Evolutionary conservation across 1,284 basidiomycete genomes (phyloP), one percentile per base, ranked within the genome.

Genomic region (Flammula alnicola): DNA sequence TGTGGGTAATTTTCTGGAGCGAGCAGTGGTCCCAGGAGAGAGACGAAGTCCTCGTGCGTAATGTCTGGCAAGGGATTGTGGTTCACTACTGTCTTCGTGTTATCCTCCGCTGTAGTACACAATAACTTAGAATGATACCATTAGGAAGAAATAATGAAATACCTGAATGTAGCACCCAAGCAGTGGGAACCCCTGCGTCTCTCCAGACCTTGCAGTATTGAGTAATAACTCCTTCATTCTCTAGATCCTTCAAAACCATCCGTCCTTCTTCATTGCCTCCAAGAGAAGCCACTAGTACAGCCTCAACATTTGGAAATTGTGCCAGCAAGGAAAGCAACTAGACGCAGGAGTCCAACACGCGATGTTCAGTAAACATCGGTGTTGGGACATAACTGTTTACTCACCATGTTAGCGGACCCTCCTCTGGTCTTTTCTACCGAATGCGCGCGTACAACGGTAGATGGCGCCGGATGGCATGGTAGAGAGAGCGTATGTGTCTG

Each of bases 21-120:
- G 19, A 92, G 79, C 14, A 91, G 63, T 10, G 89, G 90, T 0
- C 88, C 86, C 1, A 91, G 74, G 27, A 89, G 71, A 3, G 84
- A 79, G 26, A 92, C 81, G 57, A 92, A 92, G 57, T 92, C 89
- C 54, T 91, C 89, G 56, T 91, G 89, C 0, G 87, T 85, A 53
- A 91, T 81, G 58, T 92, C 89, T 1, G 88, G 89, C 4, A 92
- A 73, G 2, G 90, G 89, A 60, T 91, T 92, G 66, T 92, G 88
- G 67, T 92, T 90, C 59, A 91, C 81, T 40, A 91, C 83, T 5
- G 87, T 83, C 27, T 80, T 78, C 5, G 77, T 69, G 61, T 80
- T 77, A 36, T 76, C 76, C 55, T 88, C 82, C 33, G 71, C 85
- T 86, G 57, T 9, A 23, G n/a, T 49, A 36, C 31, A 29, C 4